Percentiles rank a stretch among this genome's conserved stretches.
phyloP scores from a whole-genome alignment of 768 basidiomycete genomes.

The Pluteus cervinus region DNA sequence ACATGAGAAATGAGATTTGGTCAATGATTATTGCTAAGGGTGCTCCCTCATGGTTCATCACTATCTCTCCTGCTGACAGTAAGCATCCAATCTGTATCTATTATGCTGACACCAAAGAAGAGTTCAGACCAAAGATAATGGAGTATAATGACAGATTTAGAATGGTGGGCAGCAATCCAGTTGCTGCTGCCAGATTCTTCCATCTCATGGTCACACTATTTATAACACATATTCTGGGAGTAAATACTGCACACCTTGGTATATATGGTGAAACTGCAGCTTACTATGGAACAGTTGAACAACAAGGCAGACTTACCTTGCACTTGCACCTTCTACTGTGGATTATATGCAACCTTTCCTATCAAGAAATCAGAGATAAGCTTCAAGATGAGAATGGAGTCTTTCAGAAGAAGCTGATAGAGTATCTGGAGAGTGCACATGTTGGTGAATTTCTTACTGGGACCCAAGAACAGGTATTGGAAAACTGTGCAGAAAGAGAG shows the following conservation, averaged over 20 bases:
- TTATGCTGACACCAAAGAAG: neutral
- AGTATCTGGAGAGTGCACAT: conserved; percentile 20
- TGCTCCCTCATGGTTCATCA: conserved; percentile 3
- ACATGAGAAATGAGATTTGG: conserved; percentile 23
- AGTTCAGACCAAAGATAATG: neutral
- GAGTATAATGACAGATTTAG: conserved; percentile 3
- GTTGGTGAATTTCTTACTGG: conserved; percentile 25
- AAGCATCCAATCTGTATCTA: no score
- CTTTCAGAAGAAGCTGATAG: conserved; percentile 14
- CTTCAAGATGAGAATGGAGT: conserved; percentile 15
- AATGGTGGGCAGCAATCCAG: conserved; percentile 13
- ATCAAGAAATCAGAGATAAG: conserved; percentile 24
- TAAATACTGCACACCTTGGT: conserved; percentile 6
- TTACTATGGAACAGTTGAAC: conserved; percentile 27
- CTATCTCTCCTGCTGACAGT: neutral
- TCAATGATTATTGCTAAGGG: no score
- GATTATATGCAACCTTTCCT: conserved; percentile 18
- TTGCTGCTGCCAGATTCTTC: conserved; percentile 19
- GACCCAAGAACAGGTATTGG: conserved; percentile 14
- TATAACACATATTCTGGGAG: conserved; percentile 6
- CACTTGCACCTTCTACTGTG: conserved; percentile 26
- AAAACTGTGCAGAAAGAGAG: conserved; percentile 6
- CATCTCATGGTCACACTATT: conserved; percentile 13
- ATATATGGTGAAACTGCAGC: conserved; percentile 14
- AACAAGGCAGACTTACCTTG: conserved; percentile 22